A percentile compares a stretch with the other conserved stretches of the same genome.
These are phyloP conservation scores for Phylloporus gajari DNA, from an alignment of 1,284 basidiomycete species.

Conservation along the genomic window DNA sequence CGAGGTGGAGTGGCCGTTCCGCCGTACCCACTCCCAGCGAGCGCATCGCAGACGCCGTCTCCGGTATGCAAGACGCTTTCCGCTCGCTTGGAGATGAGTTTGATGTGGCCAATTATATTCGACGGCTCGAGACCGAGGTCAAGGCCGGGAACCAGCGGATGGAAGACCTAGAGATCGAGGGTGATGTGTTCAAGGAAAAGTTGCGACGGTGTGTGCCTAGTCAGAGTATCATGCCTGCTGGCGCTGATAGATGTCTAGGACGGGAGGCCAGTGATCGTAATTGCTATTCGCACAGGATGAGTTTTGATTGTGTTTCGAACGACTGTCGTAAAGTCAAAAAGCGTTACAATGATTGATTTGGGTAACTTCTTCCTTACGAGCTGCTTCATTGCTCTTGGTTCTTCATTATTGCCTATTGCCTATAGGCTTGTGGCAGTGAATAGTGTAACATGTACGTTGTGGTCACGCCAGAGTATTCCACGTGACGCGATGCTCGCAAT, in stretches of 20 bases:
- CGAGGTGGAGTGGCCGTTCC: background rate
- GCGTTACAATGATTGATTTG: background rate
- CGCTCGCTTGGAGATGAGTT: background rate
- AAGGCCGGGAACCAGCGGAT: conserved; percentile 53
- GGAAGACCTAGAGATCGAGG: conserved; percentile 45
- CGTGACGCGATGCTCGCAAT: conserved; percentile 89
- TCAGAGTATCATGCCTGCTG: background rate
- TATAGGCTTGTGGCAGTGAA: too few species aligned
- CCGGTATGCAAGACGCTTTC: conserved; percentile 7
- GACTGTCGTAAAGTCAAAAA: background rate
- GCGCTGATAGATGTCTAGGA: conserved; percentile 15
- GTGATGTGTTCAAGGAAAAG: conserved; percentile 34
- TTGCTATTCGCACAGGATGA: conserved; percentile 14
- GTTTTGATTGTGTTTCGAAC: background rate
- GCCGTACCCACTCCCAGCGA: conserved; percentile 26
- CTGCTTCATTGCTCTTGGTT: too few species aligned
- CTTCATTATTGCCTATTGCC: too few species aligned
- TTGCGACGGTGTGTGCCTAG: conserved; percentile 24
- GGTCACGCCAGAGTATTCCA: conserved; percentile 95
- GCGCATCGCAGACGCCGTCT: conserved; percentile 23
- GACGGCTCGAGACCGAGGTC: conserved; percentile 49
- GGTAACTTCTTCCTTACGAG: too few species aligned
- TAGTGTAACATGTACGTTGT: too few species aligned
- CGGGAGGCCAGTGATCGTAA: conserved; percentile 17
- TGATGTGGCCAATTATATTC: conserved; percentile 44